phyloP scores from a whole-genome alignment of 1,284 basidiomycete genomes.

The Fomitopsis betulina region DNA sequence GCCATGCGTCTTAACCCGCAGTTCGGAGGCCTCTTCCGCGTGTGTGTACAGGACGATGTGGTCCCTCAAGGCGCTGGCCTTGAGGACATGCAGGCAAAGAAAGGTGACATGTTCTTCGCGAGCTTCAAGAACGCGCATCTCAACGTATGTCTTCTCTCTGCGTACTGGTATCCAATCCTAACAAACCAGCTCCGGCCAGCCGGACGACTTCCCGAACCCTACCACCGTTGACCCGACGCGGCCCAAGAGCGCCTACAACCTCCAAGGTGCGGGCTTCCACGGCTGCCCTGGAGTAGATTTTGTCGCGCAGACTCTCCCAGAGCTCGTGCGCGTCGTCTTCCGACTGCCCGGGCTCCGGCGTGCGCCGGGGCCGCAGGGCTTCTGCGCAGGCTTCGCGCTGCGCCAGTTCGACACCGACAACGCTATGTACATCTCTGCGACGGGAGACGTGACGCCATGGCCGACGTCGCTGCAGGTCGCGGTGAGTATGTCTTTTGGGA shows the following conservation, averaged over 20 bases:
- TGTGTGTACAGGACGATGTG: too few relatives aligned
- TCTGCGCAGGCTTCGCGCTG: background rate
- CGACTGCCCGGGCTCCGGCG: slow-evolving; percentile 40
- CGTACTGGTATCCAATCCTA: too few relatives aligned
- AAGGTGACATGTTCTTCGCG: too few relatives aligned
- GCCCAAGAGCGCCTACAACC: background rate
- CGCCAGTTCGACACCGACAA: background rate
- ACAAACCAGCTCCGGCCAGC: too few relatives aligned
- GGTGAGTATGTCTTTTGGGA: too few relatives aligned
- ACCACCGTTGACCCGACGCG: background rate
- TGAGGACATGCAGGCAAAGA: too few relatives aligned
- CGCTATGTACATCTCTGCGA: background rate
- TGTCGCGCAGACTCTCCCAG: slow-evolving; percentile 30
- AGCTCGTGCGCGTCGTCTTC: slow-evolving; percentile 47
- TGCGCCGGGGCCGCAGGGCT: slow-evolving; percentile 41
- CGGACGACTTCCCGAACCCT: too few relatives aligned
- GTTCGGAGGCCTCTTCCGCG: too few relatives aligned
- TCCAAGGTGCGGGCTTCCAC: slow-evolving; percentile 35
- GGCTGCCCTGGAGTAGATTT: slow-evolving; percentile 28
- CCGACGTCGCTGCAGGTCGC: slow-evolving; percentile 8
- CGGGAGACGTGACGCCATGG: slow-evolving; percentile 9
- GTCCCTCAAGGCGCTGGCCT: too few relatives aligned
- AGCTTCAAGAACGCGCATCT: too few relatives aligned
- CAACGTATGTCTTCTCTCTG: too few relatives aligned
- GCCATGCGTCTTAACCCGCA: too few relatives aligned